Evolutionary conservation across 495 filamentous ascomycete genomes (phyloP), one percentile per base, ranked within the genome.

Genomic region (Hypoxylon cercidicola): DNA sequence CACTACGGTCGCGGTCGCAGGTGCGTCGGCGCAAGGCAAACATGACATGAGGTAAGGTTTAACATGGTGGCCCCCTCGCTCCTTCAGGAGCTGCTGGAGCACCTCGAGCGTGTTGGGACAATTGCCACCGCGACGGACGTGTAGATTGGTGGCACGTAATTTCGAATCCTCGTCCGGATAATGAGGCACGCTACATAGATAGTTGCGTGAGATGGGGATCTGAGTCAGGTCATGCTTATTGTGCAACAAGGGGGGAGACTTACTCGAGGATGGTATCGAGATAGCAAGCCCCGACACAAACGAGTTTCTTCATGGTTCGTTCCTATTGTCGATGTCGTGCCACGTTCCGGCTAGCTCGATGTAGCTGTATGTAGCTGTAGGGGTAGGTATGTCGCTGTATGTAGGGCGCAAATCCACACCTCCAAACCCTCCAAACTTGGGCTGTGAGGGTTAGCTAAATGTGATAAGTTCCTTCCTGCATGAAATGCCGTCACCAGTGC

Each of bases 111-210:
- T 85, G 62, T 92, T 91, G 30, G 87, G 85, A 58, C 86, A 88
- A 72, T 92, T 92, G 12, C 89, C 89, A 32, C 89, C 89, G 2
- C 89, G 83, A 20, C 89, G 84, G n/a, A 81, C 81, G 43, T 78
- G 74, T 45, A 89, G 64, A 15, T 60, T 78, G 4, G 85, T 81
- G 18, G 89, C 89, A 52, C 89, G 87, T 25, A 90, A 79, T 76
- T 91, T 92, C 44, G 86, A 81, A 79, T 92, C 89, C 74, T 91
- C 89, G 13, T 63, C 73, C 15, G 89, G 89, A 67, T 86, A 92
- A 68, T 85, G 71, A 30, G 85, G 82, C 28, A 89, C 85, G 62
- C 89, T 90, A 67, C 63, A 57, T 56, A 21, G 10, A 25, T 20
- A 30, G 25, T 28, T 25, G 47, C 20, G 49, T 66, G 50, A 64